phyloP scores from a whole-genome alignment of 2,329 filamentous ascomycete species.

The Aureobasidium melanogenum region DNA sequence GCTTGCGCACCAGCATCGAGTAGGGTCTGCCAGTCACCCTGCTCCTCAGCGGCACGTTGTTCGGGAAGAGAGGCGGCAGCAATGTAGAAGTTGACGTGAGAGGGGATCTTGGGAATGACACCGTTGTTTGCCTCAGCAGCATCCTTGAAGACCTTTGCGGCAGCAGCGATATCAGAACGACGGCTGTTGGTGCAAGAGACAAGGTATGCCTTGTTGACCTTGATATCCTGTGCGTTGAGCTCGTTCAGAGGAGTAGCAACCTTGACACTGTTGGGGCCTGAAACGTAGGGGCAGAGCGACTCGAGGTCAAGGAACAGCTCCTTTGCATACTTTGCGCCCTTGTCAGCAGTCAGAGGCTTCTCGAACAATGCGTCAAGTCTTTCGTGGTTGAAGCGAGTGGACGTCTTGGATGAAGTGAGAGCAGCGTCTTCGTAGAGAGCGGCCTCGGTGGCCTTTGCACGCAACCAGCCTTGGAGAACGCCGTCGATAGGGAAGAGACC shows the following conservation, averaged over 20 bases:
- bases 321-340: constrained; percentile 74
- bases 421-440: constrained; percentile 50
- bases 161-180: constrained; percentile 69
- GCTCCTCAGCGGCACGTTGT: constrained; percentile 66
- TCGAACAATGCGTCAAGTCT: constrained; percentile 63
- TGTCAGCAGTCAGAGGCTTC: constrained; percentile 61
- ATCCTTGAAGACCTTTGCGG: constrained; percentile 76
- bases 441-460: constrained; percentile 63
- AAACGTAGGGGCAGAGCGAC: constrained; percentile 72
- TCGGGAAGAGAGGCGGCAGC: constrained; percentile 75
- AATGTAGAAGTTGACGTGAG: constrained; percentile 78
- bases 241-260: constrained; percentile 68
- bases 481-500: constrained; percentile 75
- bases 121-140: constrained; percentile 51
- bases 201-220: constrained; percentile 75
- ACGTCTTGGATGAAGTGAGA: constrained; percentile 37
- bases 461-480: constrained; percentile 63
- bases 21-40: constrained; percentile 77
- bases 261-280: constrained; percentile 88
- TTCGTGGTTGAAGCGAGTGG: constrained; percentile 60
- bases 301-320: constrained; percentile 72
- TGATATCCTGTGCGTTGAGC: constrained; percentile 65
- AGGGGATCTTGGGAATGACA: constrained; percentile 59
- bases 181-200: constrained; percentile 86
- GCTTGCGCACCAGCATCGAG: constrained; percentile 68